Conservation (phyloP, 495 filamentous ascomycete genomes). For the Penicillium canariense region DNA sequence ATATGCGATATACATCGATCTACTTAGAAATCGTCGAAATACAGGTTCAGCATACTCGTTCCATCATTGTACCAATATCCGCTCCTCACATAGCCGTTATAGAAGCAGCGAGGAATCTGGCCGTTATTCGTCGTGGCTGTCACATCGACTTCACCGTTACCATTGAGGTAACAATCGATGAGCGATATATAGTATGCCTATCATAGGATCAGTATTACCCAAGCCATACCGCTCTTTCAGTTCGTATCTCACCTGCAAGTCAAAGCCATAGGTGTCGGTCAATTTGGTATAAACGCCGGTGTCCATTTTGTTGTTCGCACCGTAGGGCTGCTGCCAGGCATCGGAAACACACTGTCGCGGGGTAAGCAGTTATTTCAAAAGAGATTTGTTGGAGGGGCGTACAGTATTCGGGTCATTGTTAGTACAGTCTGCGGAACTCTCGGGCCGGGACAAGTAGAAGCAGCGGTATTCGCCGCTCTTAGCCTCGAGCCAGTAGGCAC, state of each 20-base stretch:
- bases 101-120: slow-evolving; percentile 1
- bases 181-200: slow-evolving; percentile 4
- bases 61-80: slow-evolving; percentile 9
- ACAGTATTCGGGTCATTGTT: neutral
- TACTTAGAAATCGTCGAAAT: neutral
- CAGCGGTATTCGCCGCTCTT: slow-evolving; percentile 5
- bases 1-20: neutral
- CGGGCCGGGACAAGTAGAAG: slow-evolving; percentile 4
- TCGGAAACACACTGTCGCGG: neutral
- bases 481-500: slow-evolving; percentile 5
- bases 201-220: neutral
- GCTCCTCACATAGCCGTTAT: neutral
- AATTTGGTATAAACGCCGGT: neutral
- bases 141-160: neutral
- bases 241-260: neutral
- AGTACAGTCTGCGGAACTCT: neutral
- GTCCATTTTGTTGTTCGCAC: slow-evolving; percentile 1
- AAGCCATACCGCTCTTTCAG: neutral
- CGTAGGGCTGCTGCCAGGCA: slow-evolving; percentile 1
- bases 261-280: slow-evolving; percentile 4
- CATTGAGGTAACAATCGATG: slow-evolving; percentile 3
- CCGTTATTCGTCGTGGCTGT: neutral
- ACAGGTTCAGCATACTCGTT: neutral
- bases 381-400: neutral
- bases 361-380: neutral